phyloP scores from a whole-genome alignment of 257 asterid species.

The Rauvolfia tetraphylla region DNA sequence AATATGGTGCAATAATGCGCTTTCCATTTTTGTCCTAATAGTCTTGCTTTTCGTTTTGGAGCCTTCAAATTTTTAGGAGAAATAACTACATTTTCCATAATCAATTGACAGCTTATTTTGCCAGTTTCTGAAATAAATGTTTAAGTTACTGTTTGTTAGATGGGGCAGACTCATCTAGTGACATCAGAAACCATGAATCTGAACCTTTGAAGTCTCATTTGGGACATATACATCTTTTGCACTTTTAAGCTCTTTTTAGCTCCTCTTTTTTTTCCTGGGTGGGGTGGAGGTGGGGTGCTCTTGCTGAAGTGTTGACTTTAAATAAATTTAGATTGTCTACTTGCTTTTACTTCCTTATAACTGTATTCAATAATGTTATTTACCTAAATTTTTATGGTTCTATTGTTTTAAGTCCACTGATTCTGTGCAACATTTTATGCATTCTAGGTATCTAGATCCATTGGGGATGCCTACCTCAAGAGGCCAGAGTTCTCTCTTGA shows the following conservation, averaged over 20 bases:
- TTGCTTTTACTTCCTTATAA: background rate
- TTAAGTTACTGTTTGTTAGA: too few species aligned
- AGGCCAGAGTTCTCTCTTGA: conserved; percentile 60
- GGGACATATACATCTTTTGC: background rate
- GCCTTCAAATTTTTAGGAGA: background rate
- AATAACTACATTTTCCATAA: too few species aligned
- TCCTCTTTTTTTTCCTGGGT: too few species aligned
- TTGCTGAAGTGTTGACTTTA: background rate
- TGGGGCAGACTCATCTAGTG: background rate
- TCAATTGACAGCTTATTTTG: too few species aligned
- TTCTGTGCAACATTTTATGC: background rate
- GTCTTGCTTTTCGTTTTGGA: background rate
- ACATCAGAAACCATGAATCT: background rate
- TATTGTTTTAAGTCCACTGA: background rate
- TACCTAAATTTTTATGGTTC: background rate
- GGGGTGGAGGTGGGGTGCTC: too few species aligned
- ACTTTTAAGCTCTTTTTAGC: background rate
- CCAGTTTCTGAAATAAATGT: background rate
- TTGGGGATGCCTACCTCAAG: conserved; percentile 90
- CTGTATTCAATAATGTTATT: background rate
- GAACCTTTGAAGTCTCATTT: background rate
- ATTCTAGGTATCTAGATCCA: conserved; percentile 72
- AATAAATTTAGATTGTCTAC: background rate
- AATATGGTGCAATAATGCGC: background rate
- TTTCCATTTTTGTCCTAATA: too few species aligned